Percentiles rank a stretch among this genome's conserved stretches.
These are phyloP conservation scores for Biscutella auriculata DNA, from an alignment of 441 rosid genomes.

Conservation along the genomic window DNA sequence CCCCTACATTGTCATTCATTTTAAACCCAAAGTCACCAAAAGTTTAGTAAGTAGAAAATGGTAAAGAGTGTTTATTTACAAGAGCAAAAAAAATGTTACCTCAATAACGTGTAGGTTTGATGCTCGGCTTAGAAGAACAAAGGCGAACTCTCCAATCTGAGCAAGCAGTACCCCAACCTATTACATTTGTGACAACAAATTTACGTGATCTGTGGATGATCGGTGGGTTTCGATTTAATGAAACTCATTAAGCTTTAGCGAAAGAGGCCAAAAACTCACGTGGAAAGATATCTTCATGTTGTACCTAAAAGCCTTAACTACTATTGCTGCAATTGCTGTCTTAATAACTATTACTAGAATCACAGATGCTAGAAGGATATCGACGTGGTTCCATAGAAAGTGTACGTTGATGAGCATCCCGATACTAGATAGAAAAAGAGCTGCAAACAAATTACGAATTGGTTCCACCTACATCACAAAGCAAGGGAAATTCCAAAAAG, in stretches of 20 bases:
- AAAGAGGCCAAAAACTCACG: constrained; percentile 37
- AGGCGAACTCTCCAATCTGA: constrained; percentile 96
- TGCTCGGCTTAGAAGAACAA: constrained; percentile 87
- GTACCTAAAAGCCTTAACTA: constrained; percentile 78
- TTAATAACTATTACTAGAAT: constrained; percentile 81
- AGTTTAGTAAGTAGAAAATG: background rate
- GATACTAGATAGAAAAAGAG: constrained; percentile 93
- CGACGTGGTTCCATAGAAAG: constrained; percentile 94
- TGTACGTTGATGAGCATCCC: constrained; percentile 98
- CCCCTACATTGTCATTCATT: constrained; percentile 44
- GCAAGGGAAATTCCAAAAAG: background rate
- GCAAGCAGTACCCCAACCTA: constrained; percentile 91
- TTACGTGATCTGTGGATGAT: background rate
- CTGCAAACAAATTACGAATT: constrained; percentile 88
- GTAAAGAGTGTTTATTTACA: background rate
- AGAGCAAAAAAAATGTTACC: constrained; percentile 31
- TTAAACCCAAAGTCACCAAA: background rate
- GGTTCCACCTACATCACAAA: constrained; percentile 75
- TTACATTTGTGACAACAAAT: background rate
- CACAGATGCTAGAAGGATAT: constrained; percentile 89
- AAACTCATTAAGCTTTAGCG: background rate
- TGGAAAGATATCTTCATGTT: constrained; percentile 70
- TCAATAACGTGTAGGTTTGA: constrained; percentile 87
- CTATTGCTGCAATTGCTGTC: constrained; percentile 64
- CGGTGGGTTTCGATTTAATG: background rate